Evolutionary conservation across 257 asterid species (phyloP).

Genomic region (Penstemon davidsonii): DNA sequence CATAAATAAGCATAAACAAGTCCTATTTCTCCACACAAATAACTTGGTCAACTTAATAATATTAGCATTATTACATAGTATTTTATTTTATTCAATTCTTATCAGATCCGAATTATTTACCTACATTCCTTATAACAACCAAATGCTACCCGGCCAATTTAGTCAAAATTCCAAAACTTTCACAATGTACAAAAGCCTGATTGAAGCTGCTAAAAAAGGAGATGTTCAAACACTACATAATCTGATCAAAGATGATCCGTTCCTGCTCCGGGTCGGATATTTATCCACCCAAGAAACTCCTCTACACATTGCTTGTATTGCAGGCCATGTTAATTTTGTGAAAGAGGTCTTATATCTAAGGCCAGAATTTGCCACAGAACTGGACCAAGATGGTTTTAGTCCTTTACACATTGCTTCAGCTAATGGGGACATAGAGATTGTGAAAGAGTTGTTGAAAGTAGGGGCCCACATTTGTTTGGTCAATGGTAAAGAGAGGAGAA

Average conservation of each 20-base stretch:
- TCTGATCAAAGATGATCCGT: constrained; percentile 27
- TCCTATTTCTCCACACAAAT: no score
- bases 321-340: constrained; percentile 13
- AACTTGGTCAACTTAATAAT: no score
- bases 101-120: no score
- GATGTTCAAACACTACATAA: constrained; percentile 20
- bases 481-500: constrained; percentile 28
- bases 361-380: constrained; percentile 1
- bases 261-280: neutral
- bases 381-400: constrained; percentile 19
- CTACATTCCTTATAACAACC: neutral
- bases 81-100: no score
- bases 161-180: no score
- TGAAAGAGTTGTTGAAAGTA: constrained; percentile 23
- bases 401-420: constrained; percentile 27
- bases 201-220: constrained; percentile 19
- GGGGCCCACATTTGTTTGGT: constrained; percentile 24
- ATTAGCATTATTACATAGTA: no score
- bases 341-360: neutral
- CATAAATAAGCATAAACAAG: no score
- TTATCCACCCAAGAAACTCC: constrained; percentile 15
- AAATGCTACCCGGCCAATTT: neutral
- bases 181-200: constrained; percentile 19
- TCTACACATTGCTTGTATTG: constrained; percentile 12
- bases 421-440: constrained; percentile 27